phyloP scores from a whole-genome alignment of 2,329 filamentous ascomycete species.

The Elsinoe perseae region DNA sequence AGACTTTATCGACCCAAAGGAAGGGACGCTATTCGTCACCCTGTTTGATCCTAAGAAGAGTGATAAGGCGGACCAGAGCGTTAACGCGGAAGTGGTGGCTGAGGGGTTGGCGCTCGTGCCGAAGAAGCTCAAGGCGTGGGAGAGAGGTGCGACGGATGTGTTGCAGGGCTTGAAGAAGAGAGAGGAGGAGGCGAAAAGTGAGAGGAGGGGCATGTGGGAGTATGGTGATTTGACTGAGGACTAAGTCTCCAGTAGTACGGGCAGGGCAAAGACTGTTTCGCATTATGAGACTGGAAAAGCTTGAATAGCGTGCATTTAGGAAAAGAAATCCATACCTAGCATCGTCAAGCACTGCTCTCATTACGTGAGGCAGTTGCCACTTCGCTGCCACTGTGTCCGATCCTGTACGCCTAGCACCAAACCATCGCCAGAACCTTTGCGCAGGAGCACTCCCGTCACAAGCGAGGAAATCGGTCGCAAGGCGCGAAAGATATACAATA shows the following conservation, averaged over 20 bases:
- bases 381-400: too few species aligned
- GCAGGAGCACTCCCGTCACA: too few species aligned
- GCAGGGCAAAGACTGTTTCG: background rate
- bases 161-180: conserved; percentile 64
- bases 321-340: background rate
- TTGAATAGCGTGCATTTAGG: conserved; percentile 1
- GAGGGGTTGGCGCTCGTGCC: conserved; percentile 87
- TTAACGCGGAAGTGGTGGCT: conserved; percentile 80
- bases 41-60: conserved; percentile 68
- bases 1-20: conserved; percentile 70
- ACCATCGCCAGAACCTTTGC: too few species aligned
- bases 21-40: conserved; percentile 77
- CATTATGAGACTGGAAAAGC: background rate
- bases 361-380: background rate
- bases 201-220: conserved; percentile 88
- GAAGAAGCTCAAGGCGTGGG: conserved; percentile 85
- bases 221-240: conserved; percentile 95
- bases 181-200: conserved; percentile 70
- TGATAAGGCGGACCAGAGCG: conserved; percentile 60
- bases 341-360: background rate
- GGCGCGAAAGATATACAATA: too few species aligned
- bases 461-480: too few species aligned
- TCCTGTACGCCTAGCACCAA: too few species aligned
- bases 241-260: conserved; percentile 18
- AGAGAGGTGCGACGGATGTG: conserved; percentile 65